Base-by-base conservation (phyloP, 768 basidiomycete species). In the Pleurotus sapidus region DNA sequence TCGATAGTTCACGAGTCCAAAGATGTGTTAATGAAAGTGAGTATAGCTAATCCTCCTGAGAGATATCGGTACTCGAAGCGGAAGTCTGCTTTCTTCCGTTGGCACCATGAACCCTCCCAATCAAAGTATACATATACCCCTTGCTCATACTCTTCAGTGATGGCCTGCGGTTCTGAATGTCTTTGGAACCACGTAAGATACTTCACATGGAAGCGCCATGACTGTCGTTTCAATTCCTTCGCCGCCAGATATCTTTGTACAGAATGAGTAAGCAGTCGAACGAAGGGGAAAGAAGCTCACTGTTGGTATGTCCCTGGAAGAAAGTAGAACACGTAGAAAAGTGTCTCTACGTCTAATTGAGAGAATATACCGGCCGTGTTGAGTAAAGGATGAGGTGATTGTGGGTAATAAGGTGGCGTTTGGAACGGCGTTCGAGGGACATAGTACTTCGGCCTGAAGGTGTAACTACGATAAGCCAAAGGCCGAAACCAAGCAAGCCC, bases 101-200 rank as follows among this genome's bases (percentile, higher is more conserved):
- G 94, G 71, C 95, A 97, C 97, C 96, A 99, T 61, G 91, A 93
- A 49, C 93, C 93, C 71, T 98, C 95, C 95, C 95, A 98, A 74
- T 98, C 96, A 71, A 98, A 98, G 80, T 99, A 99, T 34, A 97
- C 91, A 72, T 99, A 99, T 12, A 97, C 94, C 12, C 97, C 97
- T 75, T 98, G 95, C 73, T 99, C 97, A 71, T 98, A 99, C 70
- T 98, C 96, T 65, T 98, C 96, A 53, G 97, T 99, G 70, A 99
- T 98, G 1, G 95, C 95, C 67, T 96, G 93, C 7, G 97, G 97
- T 67, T 98, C 95, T 20, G 93, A 95, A 66, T 97, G 93, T 38
- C 97, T 86, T 72, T 98, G 97, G 84, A 99, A 99, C 95, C 97
- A 99, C 27, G 97, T 99, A 59, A 99, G 77, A 70, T 98, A 99